Conservation (phyloP, 345 rosid species). For the Arabidopsis thaliana region DNA sequence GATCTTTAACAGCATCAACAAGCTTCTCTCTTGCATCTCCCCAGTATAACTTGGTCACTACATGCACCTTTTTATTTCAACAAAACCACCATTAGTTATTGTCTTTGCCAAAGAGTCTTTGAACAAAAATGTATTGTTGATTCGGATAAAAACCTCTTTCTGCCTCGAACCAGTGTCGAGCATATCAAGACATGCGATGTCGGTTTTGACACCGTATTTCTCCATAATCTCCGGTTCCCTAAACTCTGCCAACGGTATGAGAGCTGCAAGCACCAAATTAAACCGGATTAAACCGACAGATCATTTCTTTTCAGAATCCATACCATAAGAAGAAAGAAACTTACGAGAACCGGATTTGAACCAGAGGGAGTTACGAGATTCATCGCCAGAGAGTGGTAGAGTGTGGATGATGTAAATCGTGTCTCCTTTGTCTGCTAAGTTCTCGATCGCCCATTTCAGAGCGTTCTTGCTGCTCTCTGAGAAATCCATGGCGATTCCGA, state of each 20-base stretch:
- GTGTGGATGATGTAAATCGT: constrained; percentile 72
- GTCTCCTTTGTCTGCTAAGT: constrained; percentile 82
- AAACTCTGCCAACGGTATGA: constrained; percentile 83
- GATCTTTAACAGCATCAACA: constrained; percentile 71
- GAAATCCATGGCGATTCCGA: constrained; percentile 95
- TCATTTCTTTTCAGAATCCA: neutral
- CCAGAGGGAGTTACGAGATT: constrained; percentile 56
- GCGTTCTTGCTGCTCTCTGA: constrained; percentile 93
- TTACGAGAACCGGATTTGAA: constrained; percentile 79
- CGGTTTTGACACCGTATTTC: constrained; percentile 63
- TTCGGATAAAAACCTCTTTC: constrained; percentile 63
- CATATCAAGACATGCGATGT: constrained; percentile 67
- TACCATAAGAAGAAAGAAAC: neutral
- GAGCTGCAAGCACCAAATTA: constrained; percentile 54
- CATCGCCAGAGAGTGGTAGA: constrained; percentile 52
- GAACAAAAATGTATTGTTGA: neutral
- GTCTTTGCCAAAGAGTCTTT: neutral
- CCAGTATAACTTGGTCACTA: constrained; percentile 81
- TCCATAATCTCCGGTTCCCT: constrained; percentile 76
- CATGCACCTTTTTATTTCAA: constrained; percentile 49
- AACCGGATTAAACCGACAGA: constrained; percentile 9
- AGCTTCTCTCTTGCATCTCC: constrained; percentile 94
- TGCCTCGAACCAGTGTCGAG: constrained; percentile 90
- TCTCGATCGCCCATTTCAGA: constrained; percentile 80
- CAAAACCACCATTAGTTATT: constrained; percentile 1